phyloP scores from a whole-genome alignment of 805 yeast species.

The Ogataea wickerhamii region DNA sequence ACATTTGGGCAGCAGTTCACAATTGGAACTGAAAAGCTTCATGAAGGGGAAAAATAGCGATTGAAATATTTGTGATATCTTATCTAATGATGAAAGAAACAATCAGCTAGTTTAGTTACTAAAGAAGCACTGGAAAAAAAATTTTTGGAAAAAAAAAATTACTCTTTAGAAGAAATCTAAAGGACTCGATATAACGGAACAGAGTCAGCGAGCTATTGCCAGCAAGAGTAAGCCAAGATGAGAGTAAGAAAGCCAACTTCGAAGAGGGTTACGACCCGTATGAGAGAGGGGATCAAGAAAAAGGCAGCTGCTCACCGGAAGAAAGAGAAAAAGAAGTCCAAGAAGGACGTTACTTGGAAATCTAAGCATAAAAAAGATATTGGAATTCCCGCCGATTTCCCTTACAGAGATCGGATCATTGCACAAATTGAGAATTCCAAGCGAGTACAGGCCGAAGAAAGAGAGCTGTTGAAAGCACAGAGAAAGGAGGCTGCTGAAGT shows the following conservation, averaged over 20 bases:
- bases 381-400: constrained; percentile 93
- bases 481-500: constrained; percentile 43
- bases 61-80: no score
- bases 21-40: constrained; percentile 18
- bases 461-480: constrained; percentile 45
- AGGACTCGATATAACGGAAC: no score
- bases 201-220: no score
- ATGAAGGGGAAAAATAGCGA: constrained; percentile 16
- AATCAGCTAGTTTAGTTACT: no score
- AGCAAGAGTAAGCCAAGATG: no score
- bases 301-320: constrained; percentile 90
- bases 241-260: constrained; percentile 59
- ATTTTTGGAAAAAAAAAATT: background rate
- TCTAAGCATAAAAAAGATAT: constrained; percentile 81
- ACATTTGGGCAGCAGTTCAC: constrained; percentile 13
- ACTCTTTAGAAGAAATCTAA: constrained; percentile 1
- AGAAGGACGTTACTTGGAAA: constrained; percentile 93
- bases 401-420: constrained; percentile 83
- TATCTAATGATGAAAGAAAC: no score
- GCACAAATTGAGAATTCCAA: constrained; percentile 65
- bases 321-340: constrained; percentile 76
- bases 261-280: constrained; percentile 85
- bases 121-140: background rate
- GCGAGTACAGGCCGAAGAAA: constrained; percentile 52
- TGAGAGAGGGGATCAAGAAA: constrained; percentile 95